These are phyloP conservation scores for Phaeolepiota aurea DNA, from an alignment of 768 basidiomycete species.

Conservation along the genomic window DNA sequence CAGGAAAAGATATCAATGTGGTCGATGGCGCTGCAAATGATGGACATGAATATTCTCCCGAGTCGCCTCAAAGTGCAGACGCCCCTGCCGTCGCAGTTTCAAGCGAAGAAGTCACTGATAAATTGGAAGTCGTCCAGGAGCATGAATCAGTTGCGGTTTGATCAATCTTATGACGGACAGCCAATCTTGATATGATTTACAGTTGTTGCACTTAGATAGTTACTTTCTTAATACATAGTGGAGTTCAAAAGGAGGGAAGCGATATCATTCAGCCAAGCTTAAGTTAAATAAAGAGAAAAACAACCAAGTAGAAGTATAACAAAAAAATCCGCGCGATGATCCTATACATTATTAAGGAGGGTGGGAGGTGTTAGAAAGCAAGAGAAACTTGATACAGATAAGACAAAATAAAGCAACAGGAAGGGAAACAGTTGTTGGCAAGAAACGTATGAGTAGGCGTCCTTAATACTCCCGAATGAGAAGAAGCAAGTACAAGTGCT, in stretches of 20 bases:
- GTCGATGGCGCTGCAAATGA: slow-evolving; percentile 27
- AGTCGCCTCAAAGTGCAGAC: slow-evolving; percentile 31
- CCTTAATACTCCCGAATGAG: slow-evolving; percentile 9
- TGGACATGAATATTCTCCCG: slow-evolving; percentile 31
- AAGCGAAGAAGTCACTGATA: slow-evolving; percentile 31
- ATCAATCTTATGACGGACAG: no score
- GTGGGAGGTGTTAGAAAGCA: slow-evolving; percentile 16
- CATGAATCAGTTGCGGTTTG: slow-evolving; percentile 16
- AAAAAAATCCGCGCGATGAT: slow-evolving; percentile 23
- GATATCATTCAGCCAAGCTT: slow-evolving; percentile 4
- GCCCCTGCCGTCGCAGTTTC: slow-evolving; percentile 21
- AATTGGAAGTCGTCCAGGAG: slow-evolving; percentile 29
- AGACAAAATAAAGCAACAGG: slow-evolving; percentile 15
- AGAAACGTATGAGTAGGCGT: slow-evolving; percentile 8
- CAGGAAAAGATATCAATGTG: slow-evolving; percentile 26
- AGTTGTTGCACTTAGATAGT: slow-evolving; percentile 6
- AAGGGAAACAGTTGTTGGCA: slow-evolving; percentile 1
- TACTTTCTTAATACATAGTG: slow-evolving; percentile 7
- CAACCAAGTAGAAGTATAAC: slow-evolving; percentile 21
- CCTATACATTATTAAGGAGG: slow-evolving; percentile 32
- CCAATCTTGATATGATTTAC: no score
- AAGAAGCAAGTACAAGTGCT: slow-evolving; percentile 9
- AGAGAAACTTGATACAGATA: slow-evolving; percentile 18
- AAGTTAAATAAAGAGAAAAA: slow-evolving; percentile 18
- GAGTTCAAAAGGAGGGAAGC: slow-evolving; percentile 8